Conservation (phyloP, 1,284 basidiomycete species). For the Phellopilus nigrolimitatus region DNA sequence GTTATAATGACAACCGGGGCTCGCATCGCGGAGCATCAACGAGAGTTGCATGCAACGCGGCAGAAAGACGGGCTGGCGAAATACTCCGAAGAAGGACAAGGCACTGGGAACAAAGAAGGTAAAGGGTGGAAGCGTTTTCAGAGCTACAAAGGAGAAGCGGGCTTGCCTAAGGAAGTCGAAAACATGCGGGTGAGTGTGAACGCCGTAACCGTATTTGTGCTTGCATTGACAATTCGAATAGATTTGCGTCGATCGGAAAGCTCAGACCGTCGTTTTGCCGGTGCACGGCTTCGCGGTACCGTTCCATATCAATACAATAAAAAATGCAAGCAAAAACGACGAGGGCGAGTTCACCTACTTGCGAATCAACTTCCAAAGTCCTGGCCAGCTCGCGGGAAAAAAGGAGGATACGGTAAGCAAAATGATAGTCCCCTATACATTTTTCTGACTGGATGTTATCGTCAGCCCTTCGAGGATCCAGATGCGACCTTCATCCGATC, state of each 20-base stretch:
- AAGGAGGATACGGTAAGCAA: constrained; percentile 94
- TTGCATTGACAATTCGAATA: constrained; percentile 32
- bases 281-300: constrained; percentile 95
- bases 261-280: constrained; percentile 87
- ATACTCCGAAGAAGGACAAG: constrained; percentile 74
- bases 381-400: constrained; percentile 95
- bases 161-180: constrained; percentile 78
- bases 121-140: constrained; percentile 96
- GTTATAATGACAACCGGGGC: constrained; percentile 63
- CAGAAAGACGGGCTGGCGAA: constrained; percentile 82
- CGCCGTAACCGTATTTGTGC: not conserved
- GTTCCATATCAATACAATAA: constrained; percentile 98
- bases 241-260: constrained; percentile 90
- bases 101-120: constrained; percentile 72
- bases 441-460: not conserved
- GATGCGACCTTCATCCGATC: constrained; percentile 97
- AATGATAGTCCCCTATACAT: constrained; percentile 4
- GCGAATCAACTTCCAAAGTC: constrained; percentile 98
- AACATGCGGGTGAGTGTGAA: constrained; percentile 59
- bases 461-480: constrained; percentile 92
- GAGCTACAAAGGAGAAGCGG: constrained; percentile 93
- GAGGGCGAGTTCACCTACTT: constrained; percentile 94
- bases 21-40: constrained; percentile 86
- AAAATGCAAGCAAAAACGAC: constrained; percentile 97
- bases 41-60: constrained; percentile 74